Evolutionary conservation across 2,329 filamentous ascomycete species (phyloP), one percentile per base, ranked within the genome.

Genomic region (Epicoccum sorghinum): DNA sequence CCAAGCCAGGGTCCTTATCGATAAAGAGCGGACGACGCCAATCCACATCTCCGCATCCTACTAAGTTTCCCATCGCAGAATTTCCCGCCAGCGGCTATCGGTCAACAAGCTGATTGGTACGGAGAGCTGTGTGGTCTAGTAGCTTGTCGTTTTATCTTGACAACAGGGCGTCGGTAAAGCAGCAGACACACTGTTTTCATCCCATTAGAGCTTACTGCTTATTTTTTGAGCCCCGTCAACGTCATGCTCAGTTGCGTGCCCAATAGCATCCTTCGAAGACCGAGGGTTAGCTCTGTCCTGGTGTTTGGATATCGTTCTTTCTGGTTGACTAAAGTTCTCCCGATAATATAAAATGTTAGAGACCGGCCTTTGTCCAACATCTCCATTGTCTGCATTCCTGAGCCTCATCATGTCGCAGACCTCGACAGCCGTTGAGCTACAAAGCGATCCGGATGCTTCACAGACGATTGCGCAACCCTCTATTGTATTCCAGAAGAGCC

Each of bases 401-500:
- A 30, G 10, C 27, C 35, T 24, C 32, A 52, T 37, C 7, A 71
- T 71, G 68, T 70, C 64, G 38, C 66, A 44, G 24, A 58, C 62
- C 1, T 60, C 60, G n/a, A 64, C 64, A 6, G 63, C 64, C n/a
- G 69, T 67, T 43, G 69, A 70, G 43, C 47, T 70, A 18, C 60
- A 61, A 13, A 35, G 52, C 7, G 62, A 59, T 23, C 55, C 57
- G 22, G 43, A 61, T 2, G 54, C 40, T 6, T 55, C 53, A 52
- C 25, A 47, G 23, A 38, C 53, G 13, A 24, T 68, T 12, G 52
- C 63, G 7, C 53, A 59, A 33, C 59, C 59, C 3, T 24, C 47
- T 6, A 59, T 48, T 9, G 8, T 67, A 13, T 50, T 57, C 29
- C 37, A 49, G 10, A 66, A 67, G 32, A 43, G 51, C 40, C 38